Evolutionary conservation across 495 filamentous ascomycete genomes (phyloP), one percentile per base, ranked within the genome.

Genomic region (Penicillium coffeae): DNA sequence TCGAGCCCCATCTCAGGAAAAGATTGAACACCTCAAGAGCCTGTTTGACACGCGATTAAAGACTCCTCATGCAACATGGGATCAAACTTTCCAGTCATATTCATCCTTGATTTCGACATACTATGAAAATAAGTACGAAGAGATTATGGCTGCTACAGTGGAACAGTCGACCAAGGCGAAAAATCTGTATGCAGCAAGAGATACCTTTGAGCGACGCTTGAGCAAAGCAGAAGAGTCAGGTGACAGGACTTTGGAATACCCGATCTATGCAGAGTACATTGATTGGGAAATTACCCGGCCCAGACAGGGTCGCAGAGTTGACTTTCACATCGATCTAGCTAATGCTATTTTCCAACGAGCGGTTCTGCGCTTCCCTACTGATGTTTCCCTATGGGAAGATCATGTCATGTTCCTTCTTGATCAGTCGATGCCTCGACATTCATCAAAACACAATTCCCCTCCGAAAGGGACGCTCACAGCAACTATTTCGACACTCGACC

Each of bases 21-120:
- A 80, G 46, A 70, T 90, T 25, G 76, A 77, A 38, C 75, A 81
- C 21, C 77, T 95, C 47, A 78, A 79, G 14, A 75, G 76, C 13
- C 72, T 90, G 8, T 96, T 89, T 63, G 74, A 82, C 37, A 73
- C 82, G 51, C 82, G 93, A 18, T 77, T 98, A 5, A 77, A 79
- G 49, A 82, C 81, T 7, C 90, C 92, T 32, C 93, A 98, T 59
- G 76, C 83, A 5, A 83, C 82, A 1, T 96, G 91, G 88, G 86
- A 90, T 25, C 72, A 85, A 49, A 96, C 92, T 5, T 89, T 87
- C 51, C 84, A 90, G 59, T 77, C 74, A 49, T 95, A 90, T 59
- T 95, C 89, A 5, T 78, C 72, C 25, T 94, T 96, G 52, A 70
- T 93, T 13, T 88, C 87, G 21, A 80, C 78, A 3, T 89, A 91